These are phyloP conservation scores for Aspergillus conjunctus DNA, from an alignment of 495 filamentous ascomycete species.

Conservation along the genomic window DNA sequence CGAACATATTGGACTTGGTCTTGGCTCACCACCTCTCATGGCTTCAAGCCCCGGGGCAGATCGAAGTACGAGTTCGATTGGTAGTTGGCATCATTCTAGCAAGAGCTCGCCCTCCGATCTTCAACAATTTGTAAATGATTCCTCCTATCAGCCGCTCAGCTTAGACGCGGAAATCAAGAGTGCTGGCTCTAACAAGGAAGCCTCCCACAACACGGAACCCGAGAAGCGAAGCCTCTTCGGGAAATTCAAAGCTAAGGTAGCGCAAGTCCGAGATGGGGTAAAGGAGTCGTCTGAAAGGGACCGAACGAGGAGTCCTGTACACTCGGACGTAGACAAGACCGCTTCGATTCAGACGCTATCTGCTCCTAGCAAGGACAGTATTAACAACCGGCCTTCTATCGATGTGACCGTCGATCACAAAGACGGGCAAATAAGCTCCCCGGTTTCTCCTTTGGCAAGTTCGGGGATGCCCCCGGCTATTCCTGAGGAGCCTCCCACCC, in stretches of 20 bases:
- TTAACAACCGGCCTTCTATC: conserved; percentile 27
- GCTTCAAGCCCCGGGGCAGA: conserved; percentile 66
- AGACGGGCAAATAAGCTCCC: conserved; percentile 31
- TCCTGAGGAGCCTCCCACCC: conserved; percentile 44
- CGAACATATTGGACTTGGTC: conserved; percentile 49
- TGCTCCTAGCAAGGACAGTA: conserved; percentile 23
- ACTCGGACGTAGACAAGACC: conserved; percentile 35
- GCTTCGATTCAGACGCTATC: conserved; percentile 33
- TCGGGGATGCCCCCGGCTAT: conserved; percentile 43
- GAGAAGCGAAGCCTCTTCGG: conserved; percentile 73
- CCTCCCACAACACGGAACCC: conserved; percentile 47
- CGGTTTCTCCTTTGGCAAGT: conserved; percentile 38
- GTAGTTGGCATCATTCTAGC: conserved; percentile 53
- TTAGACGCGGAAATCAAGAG: conserved; percentile 41
- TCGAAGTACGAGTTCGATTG: conserved; percentile 68
- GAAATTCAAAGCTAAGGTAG: conserved; percentile 83
- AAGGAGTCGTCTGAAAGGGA: conserved; percentile 60
- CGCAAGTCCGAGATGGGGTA: conserved; percentile 69
- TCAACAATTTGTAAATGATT: conserved; percentile 38
- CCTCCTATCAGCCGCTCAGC: conserved; percentile 43
- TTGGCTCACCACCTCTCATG: conserved; percentile 53
- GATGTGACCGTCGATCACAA: conserved; percentile 32
- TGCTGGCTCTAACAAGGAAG: conserved; percentile 35
- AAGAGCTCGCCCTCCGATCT: conserved; percentile 32
- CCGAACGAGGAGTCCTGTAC: conserved; percentile 55